Evolutionary conservation across 192 early-diverging fungal species (phyloP).

Genomic region (Coemansia sp.): DNA sequence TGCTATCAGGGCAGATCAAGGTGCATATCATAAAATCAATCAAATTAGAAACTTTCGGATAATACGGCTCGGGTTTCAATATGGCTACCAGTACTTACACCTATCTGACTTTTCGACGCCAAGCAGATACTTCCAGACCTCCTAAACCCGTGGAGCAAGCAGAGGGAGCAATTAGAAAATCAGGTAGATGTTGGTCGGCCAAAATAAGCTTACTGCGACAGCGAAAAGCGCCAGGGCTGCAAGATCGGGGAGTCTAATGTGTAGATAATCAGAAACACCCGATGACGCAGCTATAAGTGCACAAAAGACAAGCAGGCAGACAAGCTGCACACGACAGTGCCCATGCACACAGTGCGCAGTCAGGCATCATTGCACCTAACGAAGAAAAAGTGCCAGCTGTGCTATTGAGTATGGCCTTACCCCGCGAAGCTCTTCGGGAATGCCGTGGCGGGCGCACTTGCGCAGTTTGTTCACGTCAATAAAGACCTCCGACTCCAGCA

Average conservation of each 20-base stretch:
- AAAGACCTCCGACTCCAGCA: constrained; percentile 77
- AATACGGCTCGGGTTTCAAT: too few relatives aligned
- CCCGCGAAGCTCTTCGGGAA: constrained; percentile 76
- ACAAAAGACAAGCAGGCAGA: not conserved
- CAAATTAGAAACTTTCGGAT: not conserved
- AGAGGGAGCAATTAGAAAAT: constrained; percentile 4
- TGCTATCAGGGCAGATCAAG: constrained; percentile 23
- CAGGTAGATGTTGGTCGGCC: constrained; percentile 1
- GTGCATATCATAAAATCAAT: not conserved
- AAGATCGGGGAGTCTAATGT: not conserved
- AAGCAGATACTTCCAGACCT: constrained; percentile 86
- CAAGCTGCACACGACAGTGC: not conserved
- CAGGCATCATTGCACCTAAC: not conserved
- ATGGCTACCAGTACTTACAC: constrained; percentile 31
- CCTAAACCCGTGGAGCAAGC: constrained; percentile 38
- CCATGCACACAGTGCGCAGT: not conserved
- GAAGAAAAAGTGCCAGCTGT: constrained; percentile 13
- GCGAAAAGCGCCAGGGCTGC: not conserved
- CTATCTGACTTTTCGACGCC: constrained; percentile 80
- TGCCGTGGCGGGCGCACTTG: constrained; percentile 72
- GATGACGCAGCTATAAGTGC: not conserved
- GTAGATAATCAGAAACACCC: constrained; percentile 7
- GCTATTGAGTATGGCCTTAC: constrained; percentile 28
- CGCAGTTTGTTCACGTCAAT: constrained; percentile 80
- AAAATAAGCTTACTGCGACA: not conserved